Evolutionary conservation across 371 early-diverging fungal species (phyloP).

Genomic region (Apophysomyces elegans): DNA sequence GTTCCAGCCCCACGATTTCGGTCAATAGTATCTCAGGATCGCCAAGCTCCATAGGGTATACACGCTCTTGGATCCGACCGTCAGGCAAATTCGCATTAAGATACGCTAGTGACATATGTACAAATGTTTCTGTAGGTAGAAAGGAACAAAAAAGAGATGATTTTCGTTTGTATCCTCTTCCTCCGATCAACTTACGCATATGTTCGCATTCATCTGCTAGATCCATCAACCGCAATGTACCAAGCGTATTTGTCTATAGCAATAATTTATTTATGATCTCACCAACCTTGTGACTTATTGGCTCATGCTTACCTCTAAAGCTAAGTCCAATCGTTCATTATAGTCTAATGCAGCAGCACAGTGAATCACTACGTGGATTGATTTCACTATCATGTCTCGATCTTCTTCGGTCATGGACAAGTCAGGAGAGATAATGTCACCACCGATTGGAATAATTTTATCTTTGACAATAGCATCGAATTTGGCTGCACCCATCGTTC

Average conservation of each 20-base stretch:
- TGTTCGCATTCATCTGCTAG: conserved; percentile 59
- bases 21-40: conserved; percentile 60
- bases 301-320: conserved; percentile 52
- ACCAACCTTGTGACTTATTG: too few species aligned
- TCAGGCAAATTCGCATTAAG: conserved; percentile 50
- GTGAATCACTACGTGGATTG: conserved; percentile 61
- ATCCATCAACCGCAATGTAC: conserved; percentile 64
- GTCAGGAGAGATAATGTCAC: conserved; percentile 61
- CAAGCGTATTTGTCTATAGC: conserved; percentile 59
- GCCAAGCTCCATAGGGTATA: conserved; percentile 63
- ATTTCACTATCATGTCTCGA: conserved; percentile 45
- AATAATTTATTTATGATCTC: not conserved
- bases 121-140: conserved; percentile 38
- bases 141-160: conserved; percentile 6
- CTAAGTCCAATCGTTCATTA: conserved; percentile 62
- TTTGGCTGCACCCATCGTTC: conserved; percentile 33
- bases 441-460: conserved; percentile 64
- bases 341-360: conserved; percentile 70
- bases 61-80: conserved; percentile 56
- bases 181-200: conserved; percentile 36
- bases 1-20: conserved; percentile 54
- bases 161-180: not conserved
- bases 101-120: conserved; percentile 55
- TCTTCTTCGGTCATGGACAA: conserved; percentile 58
- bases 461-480: conserved; percentile 50